A percentile compares a stretch with the other conserved stretches of the same genome.
Conservation (phyloP, 1,284 basidiomycete species). For the Sanghuangporus weigelae region DNA sequence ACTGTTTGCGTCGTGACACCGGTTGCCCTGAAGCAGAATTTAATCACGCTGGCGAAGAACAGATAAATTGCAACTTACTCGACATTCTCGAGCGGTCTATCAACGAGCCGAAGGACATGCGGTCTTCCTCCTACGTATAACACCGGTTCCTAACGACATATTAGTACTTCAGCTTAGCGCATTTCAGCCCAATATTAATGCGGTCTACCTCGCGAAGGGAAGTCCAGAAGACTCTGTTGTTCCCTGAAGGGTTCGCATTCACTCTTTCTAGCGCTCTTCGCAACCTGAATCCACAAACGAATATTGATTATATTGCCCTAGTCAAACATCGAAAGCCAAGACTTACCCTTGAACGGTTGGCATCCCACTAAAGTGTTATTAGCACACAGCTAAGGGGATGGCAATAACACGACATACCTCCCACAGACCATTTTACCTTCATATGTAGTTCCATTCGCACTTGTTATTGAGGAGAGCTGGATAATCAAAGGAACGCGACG, state of each 20-base stretch:
- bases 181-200: neutral
- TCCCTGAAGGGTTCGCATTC: conserved; percentile 69
- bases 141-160: conserved; percentile 76
- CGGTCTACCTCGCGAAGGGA: conserved; percentile 73
- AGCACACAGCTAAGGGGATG: conserved; percentile 12
- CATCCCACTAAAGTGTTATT: conserved; percentile 62
- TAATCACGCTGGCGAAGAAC: neutral
- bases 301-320: conserved; percentile 16
- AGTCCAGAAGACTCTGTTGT: conserved; percentile 82
- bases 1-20: conserved; percentile 92
- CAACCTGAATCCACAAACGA: conserved; percentile 44
- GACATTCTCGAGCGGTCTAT: conserved; percentile 88
- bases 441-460: conserved; percentile 33
- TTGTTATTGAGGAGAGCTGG: conserved; percentile 41
- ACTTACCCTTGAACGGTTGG: conserved; percentile 77
- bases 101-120: conserved; percentile 88
- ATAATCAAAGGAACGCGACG: conserved; percentile 62
- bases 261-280: conserved; percentile 80
- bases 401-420: conserved; percentile 42
- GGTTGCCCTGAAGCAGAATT: conserved; percentile 59
- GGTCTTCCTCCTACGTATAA: conserved; percentile 88
- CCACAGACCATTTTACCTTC: conserved; percentile 76
- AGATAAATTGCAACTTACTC: conserved; percentile 50
- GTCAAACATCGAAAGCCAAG: conserved; percentile 21
- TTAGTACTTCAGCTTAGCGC: neutral